A percentile compares a stretch with the other conserved stretches of the same genome.
Evolutionary conservation across 306 rosid species (phyloP).

Genomic region (Prunus fruticosa): DNA sequence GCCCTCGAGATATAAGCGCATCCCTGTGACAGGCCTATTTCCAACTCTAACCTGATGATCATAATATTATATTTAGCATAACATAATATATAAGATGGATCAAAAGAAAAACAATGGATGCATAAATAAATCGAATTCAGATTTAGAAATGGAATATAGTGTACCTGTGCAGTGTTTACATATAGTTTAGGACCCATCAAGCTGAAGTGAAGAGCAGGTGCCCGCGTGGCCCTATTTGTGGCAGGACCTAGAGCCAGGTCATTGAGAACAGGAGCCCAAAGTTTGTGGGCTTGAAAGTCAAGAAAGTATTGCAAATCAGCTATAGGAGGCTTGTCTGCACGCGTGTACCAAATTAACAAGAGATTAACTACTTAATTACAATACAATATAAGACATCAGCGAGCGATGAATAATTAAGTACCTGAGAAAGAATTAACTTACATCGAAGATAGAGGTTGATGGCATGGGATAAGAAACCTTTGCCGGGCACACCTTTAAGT

Average conservation of each 20-base stretch:
- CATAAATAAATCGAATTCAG: background rate
- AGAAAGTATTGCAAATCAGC: conserved; percentile 79
- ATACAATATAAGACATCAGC: background rate
- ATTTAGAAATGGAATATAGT: background rate
- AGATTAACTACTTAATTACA: too few species aligned
- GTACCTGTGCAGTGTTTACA: conserved; percentile 63
- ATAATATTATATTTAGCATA: background rate
- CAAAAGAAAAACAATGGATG: too few species aligned
- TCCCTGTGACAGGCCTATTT: conserved; percentile 77
- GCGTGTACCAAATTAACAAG: background rate
- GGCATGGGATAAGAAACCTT: conserved; percentile 84
- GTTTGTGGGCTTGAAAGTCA: conserved; percentile 73
- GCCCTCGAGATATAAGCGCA: conserved; percentile 92
- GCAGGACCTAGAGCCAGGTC: conserved; percentile 68
- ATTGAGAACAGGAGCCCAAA: conserved; percentile 88
- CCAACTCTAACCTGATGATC: conserved; percentile 56
- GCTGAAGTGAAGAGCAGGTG: conserved; percentile 60
- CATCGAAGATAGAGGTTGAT: conserved; percentile 91
- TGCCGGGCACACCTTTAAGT: conserved; percentile 72
- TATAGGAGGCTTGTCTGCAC: conserved; percentile 81
- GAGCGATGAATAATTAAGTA: background rate
- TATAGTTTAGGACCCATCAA: conserved; percentile 81
- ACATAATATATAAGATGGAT: background rate
- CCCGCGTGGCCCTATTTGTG: conserved; percentile 45
- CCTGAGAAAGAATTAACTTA: conserved; percentile 27